Evolutionary conservation across 2,329 filamentous ascomycete species (phyloP), one percentile per base, ranked within the genome.

Genomic region (Arthroderma uncinatum): DNA sequence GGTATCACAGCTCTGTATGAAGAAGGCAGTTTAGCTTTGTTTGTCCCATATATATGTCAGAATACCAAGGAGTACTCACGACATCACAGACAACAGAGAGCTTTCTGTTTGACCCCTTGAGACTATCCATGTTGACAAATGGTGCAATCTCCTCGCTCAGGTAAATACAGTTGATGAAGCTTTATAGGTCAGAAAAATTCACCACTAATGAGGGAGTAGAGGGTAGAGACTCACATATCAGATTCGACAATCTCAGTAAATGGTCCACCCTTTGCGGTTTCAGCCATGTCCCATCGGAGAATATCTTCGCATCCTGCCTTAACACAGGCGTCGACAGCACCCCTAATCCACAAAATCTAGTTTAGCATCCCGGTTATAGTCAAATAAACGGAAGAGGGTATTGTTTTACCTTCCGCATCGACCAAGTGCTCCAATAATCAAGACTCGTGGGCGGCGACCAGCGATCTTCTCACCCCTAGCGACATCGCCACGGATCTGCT

Each of bases 131-230:
- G 72, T 87, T 84, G 68, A 95, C 80, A 69, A 96, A 96, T 34
- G 86, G 86, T 25, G 88, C 86, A 63, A 93, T 91, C 69, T 85
- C 82, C 64, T 82, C 77, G 60, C 79, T 82, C 42, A 96, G 83
- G 75, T 95, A 95, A 70, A 95, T 92, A 80, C 86, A 90, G 77
- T 93, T 94, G 71, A 93, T 79, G 69, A 90, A 89, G 68, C 89
- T 85, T 66, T 88, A 84, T 8, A 42, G 10, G 42, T 60, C 19
- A 59, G 60, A 65, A 55, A 67, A 65, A 25, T 47, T 12, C 21
- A 21, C 6, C 39, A 30, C 16, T 28, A 53, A 14, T 33, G 2
- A 36, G 8, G n/a, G 39, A 52, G 14, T 44, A 23, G 19, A 50
- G n/a, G 10, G 7, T 50, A 28, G 8, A 37, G 21, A 57, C 62